Conservation (phyloP, 1,284 basidiomycete species). For the Leccinum fuscescens region DNA sequence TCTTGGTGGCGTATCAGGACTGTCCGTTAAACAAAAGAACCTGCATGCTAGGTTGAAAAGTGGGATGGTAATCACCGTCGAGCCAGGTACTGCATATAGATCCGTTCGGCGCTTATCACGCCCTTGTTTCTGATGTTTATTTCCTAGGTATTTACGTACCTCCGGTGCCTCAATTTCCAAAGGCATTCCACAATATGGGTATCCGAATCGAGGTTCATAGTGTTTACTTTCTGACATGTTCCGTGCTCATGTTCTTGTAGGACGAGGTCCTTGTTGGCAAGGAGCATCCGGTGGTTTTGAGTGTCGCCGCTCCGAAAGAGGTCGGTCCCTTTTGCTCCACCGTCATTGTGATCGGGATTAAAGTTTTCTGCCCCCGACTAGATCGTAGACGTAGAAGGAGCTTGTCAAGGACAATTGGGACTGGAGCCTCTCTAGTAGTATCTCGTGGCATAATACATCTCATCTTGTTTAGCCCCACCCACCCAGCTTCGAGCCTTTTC, state of each 20-base stretch:
- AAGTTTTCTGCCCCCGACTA: constrained; percentile 27
- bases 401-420: constrained; percentile 76
- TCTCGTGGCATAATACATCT: constrained; percentile 1
- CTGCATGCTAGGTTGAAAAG: constrained; percentile 48
- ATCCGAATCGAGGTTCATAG: constrained; percentile 79
- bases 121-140: constrained; percentile 9
- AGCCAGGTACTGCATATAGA: constrained; percentile 53
- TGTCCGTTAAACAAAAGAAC: constrained; percentile 13
- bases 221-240: neutral
- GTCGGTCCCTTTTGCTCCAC: constrained; percentile 37
- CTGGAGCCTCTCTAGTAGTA: constrained; percentile 54
- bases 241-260: constrained; percentile 36
- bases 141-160: constrained; percentile 78
- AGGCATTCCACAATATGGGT: constrained; percentile 83
- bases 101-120: constrained; percentile 7
- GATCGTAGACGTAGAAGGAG: constrained; percentile 83
- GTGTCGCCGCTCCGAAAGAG: constrained; percentile 85
- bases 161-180: constrained; percentile 71
- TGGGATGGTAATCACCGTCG: constrained; percentile 88
- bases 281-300: constrained; percentile 67
- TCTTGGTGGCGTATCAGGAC: constrained; percentile 5
- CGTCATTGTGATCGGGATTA: constrained; percentile 2
- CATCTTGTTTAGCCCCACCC: neutral
- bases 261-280: constrained; percentile 83
- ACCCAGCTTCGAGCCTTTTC: neutral